Evolutionary conservation across 2,329 filamentous ascomycete genomes (phyloP).

Genomic region (Sporothrix pallida): DNA sequence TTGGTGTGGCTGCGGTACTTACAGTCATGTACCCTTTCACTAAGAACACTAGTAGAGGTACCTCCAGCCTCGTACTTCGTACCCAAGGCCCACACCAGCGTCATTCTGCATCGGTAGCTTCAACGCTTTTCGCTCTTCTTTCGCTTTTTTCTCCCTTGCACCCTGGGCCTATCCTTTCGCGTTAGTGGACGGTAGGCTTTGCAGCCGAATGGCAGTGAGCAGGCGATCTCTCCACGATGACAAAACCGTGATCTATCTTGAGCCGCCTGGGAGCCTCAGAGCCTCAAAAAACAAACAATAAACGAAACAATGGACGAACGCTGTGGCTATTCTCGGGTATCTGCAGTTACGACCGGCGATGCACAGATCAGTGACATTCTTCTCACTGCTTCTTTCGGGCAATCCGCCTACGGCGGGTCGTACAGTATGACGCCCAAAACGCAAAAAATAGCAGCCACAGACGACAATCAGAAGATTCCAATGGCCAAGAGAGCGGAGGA

Average conservation of each 20-base stretch:
- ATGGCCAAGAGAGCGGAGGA: neutral
- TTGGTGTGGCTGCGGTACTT: neutral
- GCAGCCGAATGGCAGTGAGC: slow-evolving; percentile 2
- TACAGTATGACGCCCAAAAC: neutral
- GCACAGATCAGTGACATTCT: neutral
- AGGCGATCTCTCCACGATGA: neutral
- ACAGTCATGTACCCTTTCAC: neutral
- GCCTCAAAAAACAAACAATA: too few species aligned
- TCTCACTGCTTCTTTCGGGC: slow-evolving; percentile 15
- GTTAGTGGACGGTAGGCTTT: neutral
- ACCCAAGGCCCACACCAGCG: neutral
- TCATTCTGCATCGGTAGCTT: slow-evolving; percentile 21
- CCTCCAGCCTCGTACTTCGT: neutral
- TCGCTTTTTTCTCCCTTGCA: too few species aligned
- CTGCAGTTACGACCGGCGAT: too few species aligned
- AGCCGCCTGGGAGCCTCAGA: too few species aligned
- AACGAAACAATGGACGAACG: too few species aligned
- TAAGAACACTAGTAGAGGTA: too few species aligned
- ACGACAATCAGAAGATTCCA: slow-evolving; percentile 15
- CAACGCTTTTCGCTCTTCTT: too few species aligned
- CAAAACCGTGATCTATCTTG: neutral
- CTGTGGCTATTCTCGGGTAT: too few species aligned
- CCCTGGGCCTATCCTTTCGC: neutral
- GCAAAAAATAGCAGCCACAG: slow-evolving; percentile 2
- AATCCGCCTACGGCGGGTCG: neutral